A percentile compares a stretch with the other conserved stretches of the same genome.
These are phyloP conservation scores for Gentiana dahurica DNA, from an alignment of 257 asterid species.

Conservation along the genomic window DNA sequence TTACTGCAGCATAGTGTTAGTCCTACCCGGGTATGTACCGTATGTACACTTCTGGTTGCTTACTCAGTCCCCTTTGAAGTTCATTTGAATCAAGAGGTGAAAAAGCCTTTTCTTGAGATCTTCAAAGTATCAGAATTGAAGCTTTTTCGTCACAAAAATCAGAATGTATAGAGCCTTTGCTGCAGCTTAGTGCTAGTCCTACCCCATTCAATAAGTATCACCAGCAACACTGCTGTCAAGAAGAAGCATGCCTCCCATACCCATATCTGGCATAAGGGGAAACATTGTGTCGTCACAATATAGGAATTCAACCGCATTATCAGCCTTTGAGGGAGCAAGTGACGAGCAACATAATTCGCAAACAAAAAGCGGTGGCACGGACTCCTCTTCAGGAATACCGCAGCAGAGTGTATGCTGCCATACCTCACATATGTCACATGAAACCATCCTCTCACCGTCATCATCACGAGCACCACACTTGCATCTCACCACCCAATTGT, in stretches of 20 bases:
- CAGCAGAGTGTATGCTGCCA: slow-evolving; percentile 90
- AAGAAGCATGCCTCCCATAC: not conserved
- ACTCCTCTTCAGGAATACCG: slow-evolving; percentile 62
- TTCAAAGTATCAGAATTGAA: no score
- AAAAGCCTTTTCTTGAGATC: no score
- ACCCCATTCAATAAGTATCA: not conserved
- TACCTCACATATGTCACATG: slow-evolving; percentile 76
- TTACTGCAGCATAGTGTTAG: no score
- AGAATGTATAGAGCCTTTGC: not conserved
- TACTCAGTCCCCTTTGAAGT: no score
- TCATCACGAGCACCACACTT: slow-evolving; percentile 85
- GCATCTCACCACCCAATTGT: slow-evolving; percentile 69
- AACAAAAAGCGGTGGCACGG: slow-evolving; percentile 61
- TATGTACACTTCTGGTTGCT: no score
- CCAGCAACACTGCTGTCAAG: slow-evolving; percentile 1
- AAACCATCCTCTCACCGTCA: slow-evolving; percentile 91
- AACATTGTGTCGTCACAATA: slow-evolving; percentile 12
- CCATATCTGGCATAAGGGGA: slow-evolving; percentile 6
- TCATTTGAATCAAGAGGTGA: no score
- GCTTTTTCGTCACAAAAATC: no score
- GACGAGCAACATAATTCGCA: slow-evolving; percentile 56
- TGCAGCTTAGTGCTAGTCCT: not conserved
- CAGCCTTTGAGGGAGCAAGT: slow-evolving; percentile 41
- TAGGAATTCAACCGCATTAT: slow-evolving; percentile 10
- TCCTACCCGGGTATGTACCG: no score